Base-by-base conservation (phyloP, 352 stramenopile species). In the Pythium grandisporangium region DNA sequence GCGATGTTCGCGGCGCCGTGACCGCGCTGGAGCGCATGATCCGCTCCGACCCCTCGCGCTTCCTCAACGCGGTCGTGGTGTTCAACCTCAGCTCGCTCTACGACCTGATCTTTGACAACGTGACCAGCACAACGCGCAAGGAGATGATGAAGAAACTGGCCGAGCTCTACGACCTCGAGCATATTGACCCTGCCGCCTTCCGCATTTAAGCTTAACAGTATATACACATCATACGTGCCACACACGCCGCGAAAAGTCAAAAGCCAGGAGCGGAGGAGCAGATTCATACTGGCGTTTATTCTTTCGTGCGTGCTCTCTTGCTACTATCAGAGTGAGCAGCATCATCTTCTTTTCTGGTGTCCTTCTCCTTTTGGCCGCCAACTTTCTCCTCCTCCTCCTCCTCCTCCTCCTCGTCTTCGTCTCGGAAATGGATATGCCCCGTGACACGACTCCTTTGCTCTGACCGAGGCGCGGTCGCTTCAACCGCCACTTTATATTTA, bases 11-110 rank as follows among this genome's bases (percentile, higher is more conserved):
- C 26, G 68, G 67, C 21, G 77, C 77, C 6, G 70, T 91, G 35
- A 57, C 55, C 17, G 70, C 71, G 5, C 56, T 91, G 6, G 77
- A 91, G 53, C 61, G 62, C 38, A 81, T 85, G 63, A 70, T 91
- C 44, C 63, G 72, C 5, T 66, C 59, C 26, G 70, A 86, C 39
- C 77, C 74, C n/a, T 52, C 51, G 42, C 77, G 77, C 21, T 86
- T 86, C 40, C 51, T 87, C 16, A 79, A 79, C 36, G 62, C 63
- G 6, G 62, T 82, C 26, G 61, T 91, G 17, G 67, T 88, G 27
- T 87, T 91, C 43, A 91, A 87, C 46, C 60, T 87, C 7, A 87
- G 73, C 44, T 87, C 76, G 37, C 67, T 90, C 5, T 90, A 90
- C 59, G 74, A 88, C 43, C 62, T 88, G 38, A 51, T 83, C 12